phyloP scores from a whole-genome alignment of 1,284 basidiomycete genomes.

The Irpex rosettiformis region DNA sequence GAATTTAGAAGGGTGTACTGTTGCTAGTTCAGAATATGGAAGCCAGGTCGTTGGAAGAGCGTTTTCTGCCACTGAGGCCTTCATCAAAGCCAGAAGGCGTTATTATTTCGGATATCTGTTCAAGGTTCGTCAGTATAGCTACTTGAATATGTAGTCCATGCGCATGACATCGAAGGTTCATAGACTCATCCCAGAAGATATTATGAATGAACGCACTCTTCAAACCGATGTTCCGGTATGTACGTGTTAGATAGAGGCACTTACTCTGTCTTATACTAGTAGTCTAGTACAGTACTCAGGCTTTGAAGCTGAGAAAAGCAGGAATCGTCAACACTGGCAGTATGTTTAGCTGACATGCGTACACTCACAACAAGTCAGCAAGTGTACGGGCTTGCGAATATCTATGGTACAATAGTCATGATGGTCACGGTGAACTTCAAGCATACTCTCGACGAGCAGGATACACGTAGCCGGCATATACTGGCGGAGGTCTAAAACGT shows the following conservation, averaged over 20 bases:
- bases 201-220: constrained; percentile 71
- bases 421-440: no score
- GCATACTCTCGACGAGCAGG: no score
- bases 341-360: no score
- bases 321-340: no score
- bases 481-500: not conserved
- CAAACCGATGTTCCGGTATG: constrained; percentile 84
- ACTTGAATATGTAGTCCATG: not conserved
- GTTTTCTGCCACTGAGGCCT: constrained; percentile 59
- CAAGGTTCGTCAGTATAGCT: not conserved
- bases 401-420: no score
- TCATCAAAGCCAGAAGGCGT: constrained; percentile 76
- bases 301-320: no score
- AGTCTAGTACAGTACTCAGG: no score
- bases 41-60: constrained; percentile 68
- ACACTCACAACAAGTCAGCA: no score
- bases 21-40: constrained; percentile 52
- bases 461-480: no score
- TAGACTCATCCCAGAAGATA: not conserved
- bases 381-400: no score
- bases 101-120: constrained; percentile 88
- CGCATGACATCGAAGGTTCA: not conserved
- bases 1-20: constrained; percentile 71
- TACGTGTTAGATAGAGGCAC: no score
- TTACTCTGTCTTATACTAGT: no score